phyloP scores from a whole-genome alignment of 345 rosid genomes.

The Acer saccharum region DNA sequence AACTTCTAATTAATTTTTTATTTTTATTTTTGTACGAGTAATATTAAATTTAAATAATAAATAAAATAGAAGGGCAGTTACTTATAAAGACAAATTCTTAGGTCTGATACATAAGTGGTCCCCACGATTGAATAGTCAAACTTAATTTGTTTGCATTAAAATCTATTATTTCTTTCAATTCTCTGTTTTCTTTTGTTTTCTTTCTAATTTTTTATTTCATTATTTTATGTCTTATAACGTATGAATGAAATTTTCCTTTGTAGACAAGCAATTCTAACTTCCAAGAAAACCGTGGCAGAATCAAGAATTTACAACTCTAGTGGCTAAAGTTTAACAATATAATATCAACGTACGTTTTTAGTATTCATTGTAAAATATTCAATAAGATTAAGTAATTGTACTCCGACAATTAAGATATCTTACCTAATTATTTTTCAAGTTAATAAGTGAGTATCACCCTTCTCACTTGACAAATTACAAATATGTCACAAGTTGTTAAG shows the following conservation, averaged over 20 bases:
- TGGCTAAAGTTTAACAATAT: no score
- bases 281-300: not conserved
- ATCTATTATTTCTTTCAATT: not conserved
- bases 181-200: constrained; percentile 17
- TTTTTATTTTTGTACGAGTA: not conserved
- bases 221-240: not conserved
- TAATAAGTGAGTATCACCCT: not conserved
- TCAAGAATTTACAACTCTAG: not conserved
- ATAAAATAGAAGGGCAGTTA: not conserved
- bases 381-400: not conserved
- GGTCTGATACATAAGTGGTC: not conserved
- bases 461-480: no score
- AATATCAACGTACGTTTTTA: not conserved
- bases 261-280: not conserved
- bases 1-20: not conserved
- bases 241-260: not conserved
- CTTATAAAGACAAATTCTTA: not conserved
- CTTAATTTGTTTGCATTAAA: not conserved
- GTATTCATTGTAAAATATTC: not conserved
- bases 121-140: constrained; percentile 6
- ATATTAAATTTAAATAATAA: not conserved
- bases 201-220: not conserved
- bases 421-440: not conserved
- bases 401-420: not conserved
- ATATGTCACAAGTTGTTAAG: no score